Evolutionary conservation across 2,329 filamentous ascomycete genomes (phyloP).

Genomic region (Trichoderma hamatum): DNA sequence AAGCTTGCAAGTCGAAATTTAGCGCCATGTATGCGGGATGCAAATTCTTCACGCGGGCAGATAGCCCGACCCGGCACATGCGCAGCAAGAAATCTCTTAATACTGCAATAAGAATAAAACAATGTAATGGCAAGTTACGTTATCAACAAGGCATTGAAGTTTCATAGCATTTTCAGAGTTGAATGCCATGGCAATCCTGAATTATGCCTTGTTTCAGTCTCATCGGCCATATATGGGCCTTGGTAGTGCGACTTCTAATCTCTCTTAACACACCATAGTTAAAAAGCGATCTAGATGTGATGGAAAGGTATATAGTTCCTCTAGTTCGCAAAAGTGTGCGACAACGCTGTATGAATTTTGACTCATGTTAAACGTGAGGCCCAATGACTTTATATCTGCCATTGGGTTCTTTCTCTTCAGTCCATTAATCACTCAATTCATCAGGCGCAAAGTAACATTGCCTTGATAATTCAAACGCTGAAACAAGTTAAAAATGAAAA

Average conservation of each 20-base stretch:
- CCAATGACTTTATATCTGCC: not conserved
- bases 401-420: not conserved
- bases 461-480: not conserved
- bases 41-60: not conserved
- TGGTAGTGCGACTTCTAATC: not conserved
- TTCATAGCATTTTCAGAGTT: not conserved
- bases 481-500: not conserved
- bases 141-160: not conserved
- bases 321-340: not conserved
- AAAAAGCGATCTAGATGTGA: not conserved
- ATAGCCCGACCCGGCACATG: not conserved
- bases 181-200: not conserved
- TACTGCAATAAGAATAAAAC: too few species aligned
- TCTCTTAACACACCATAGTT: not conserved
- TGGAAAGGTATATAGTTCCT: not conserved
- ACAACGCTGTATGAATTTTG: not conserved
- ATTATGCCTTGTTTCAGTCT: not conserved
- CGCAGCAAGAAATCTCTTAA: too few species aligned
- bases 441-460: not conserved
- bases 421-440: not conserved
- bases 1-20: not conserved
- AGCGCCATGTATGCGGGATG: not conserved
- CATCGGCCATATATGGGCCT: not conserved
- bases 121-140: too few species aligned
- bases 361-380: not conserved